Evolutionary conservation across 371 early-diverging fungal species (phyloP).

Genomic region (Lichtheimia ramosa): DNA sequence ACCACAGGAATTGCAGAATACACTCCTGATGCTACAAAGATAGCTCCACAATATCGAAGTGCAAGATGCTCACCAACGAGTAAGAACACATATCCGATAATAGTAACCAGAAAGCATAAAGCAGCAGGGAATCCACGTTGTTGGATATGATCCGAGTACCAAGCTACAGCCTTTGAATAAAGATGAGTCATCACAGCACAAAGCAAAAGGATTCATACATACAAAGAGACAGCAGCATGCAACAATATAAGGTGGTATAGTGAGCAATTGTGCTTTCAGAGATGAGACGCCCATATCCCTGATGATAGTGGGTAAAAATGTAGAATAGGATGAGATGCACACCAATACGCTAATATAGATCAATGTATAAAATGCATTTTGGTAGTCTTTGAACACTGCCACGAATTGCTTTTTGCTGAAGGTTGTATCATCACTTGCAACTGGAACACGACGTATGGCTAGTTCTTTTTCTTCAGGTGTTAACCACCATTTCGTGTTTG

Average conservation of each 20-base stretch:
- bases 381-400: constrained; percentile 12
- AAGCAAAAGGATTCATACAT: neutral
- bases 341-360: constrained; percentile 5
- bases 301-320: constrained; percentile 23
- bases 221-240: constrained; percentile 11
- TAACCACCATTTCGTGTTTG: constrained; percentile 5
- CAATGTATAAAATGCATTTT: constrained; percentile 7
- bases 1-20: constrained; percentile 28
- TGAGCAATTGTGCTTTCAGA: constrained; percentile 16
- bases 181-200: too few relatives aligned
- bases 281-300: constrained; percentile 13
- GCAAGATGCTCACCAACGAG: constrained; percentile 14
- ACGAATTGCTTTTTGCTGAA: constrained; percentile 9
- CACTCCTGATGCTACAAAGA: constrained; percentile 37
- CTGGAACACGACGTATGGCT: constrained; percentile 10
- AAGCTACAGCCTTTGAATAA: neutral
- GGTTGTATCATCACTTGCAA: neutral
- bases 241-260: constrained; percentile 21
- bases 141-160: constrained; percentile 11
- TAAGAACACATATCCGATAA: constrained; percentile 11
- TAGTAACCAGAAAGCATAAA: neutral
- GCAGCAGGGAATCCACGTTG: constrained; percentile 7
- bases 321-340: constrained; percentile 10
- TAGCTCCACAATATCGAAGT: constrained; percentile 35
- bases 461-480: constrained; percentile 13